These are phyloP conservation scores for Mortierella alpina DNA, from an alignment of 192 early-diverging fungal species.

Conservation along the genomic window DNA sequence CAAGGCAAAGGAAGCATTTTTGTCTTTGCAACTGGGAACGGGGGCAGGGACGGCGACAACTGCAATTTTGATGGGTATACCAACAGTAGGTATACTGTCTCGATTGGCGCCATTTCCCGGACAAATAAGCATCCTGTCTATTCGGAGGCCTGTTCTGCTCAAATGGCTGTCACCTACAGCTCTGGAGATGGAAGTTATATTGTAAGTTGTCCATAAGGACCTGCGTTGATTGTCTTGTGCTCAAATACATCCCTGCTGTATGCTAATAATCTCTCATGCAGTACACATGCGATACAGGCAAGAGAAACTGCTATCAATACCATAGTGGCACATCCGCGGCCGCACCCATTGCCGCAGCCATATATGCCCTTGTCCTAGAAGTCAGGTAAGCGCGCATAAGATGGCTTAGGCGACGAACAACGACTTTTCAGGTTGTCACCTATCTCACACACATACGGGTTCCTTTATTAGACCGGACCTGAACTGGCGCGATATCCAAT, in stretches of 20 bases:
- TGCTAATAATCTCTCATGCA: constrained; percentile 14
- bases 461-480: constrained; percentile 77
- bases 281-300: constrained; percentile 83
- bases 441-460: background rate
- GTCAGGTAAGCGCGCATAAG: constrained; percentile 30
- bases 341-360: constrained; percentile 88
- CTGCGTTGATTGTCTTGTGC: background rate
- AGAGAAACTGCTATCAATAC: constrained; percentile 70
- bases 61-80: constrained; percentile 98
- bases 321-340: constrained; percentile 95
- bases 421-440: background rate
- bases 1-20: constrained; percentile 87
- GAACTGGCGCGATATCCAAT: constrained; percentile 92
- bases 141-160: constrained; percentile 89
- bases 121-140: constrained; percentile 83
- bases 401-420: background rate
- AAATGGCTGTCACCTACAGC: constrained; percentile 89
- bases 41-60: constrained; percentile 83
- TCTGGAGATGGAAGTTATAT: constrained; percentile 80
- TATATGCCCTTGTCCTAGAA: constrained; percentile 84
- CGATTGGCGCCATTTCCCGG: constrained; percentile 88
- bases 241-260: background rate
- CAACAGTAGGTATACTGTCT: constrained; percentile 95
- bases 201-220: constrained; percentile 58
- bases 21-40: constrained; percentile 96